Evolutionary conservation across 2,329 filamentous ascomycete genomes (phyloP).

Genomic region (Fusarium denticulatum): DNA sequence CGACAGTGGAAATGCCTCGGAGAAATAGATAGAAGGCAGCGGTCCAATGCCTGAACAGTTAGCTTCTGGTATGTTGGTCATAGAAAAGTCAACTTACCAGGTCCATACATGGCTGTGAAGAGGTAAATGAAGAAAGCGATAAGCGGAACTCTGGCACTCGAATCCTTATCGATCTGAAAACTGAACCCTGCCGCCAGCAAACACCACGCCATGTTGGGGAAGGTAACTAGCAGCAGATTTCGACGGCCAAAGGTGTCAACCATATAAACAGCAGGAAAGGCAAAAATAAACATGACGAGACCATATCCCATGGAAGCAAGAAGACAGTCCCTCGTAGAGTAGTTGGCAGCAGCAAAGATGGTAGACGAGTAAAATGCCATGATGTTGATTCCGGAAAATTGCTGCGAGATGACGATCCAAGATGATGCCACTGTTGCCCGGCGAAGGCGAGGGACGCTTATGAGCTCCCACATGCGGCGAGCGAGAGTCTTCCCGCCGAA

Average conservation of each 20-base stretch:
- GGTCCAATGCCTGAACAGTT: constrained; percentile 43
- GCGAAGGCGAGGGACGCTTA: constrained; percentile 57
- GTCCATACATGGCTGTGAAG: constrained; percentile 56
- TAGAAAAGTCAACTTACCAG: constrained; percentile 40
- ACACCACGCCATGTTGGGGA: constrained; percentile 47
- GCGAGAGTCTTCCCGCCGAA: constrained; percentile 48
- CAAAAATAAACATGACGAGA: constrained; percentile 62
- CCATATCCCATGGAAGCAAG: constrained; percentile 65
- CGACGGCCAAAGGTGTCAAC: constrained; percentile 64
- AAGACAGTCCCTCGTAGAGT: constrained; percentile 52
- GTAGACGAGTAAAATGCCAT: constrained; percentile 63
- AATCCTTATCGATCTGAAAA: constrained; percentile 56
- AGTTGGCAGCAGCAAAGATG: constrained; percentile 59
- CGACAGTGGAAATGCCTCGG: constrained; percentile 64
- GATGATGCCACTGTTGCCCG: constrained; percentile 51
- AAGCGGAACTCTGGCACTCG: constrained; percentile 54
- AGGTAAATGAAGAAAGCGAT: constrained; percentile 63
- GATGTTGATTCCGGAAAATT: constrained; percentile 38
- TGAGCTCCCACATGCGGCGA: constrained; percentile 57
- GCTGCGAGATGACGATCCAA: constrained; percentile 47
- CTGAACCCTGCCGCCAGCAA: constrained; percentile 52
- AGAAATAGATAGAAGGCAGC: constrained; percentile 57
- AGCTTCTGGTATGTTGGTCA: neutral
- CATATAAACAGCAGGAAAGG: constrained; percentile 63
- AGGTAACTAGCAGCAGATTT: constrained; percentile 50